Percentiles rank a stretch among this genome's conserved stretches.
Evolutionary conservation across 78 protist genomes (phyloP).

Genomic region (Dictyostelium brefeldianum): DNA sequence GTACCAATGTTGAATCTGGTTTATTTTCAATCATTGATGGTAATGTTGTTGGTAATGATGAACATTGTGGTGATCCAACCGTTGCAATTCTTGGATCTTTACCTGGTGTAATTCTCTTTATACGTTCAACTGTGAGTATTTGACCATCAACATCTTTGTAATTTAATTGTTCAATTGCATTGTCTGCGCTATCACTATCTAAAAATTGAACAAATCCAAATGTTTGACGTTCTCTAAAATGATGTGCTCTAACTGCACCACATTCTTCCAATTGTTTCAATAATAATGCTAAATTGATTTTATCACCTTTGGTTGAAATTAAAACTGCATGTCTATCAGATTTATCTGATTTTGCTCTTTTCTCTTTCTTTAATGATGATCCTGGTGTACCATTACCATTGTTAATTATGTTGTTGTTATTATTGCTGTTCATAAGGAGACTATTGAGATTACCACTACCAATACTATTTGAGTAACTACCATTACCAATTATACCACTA

Average conservation of each 20-base stretch:
- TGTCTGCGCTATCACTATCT: conserved; percentile 67
- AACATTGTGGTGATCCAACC: conserved; percentile 77
- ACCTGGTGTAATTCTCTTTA: conserved; percentile 74
- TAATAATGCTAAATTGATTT: conserved; percentile 49
- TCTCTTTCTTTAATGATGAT: conserved; percentile 37
- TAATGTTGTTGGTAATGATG: conserved; percentile 51
- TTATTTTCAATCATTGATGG: conserved; percentile 79
- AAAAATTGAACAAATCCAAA: conserved; percentile 84
- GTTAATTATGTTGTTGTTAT: background rate
- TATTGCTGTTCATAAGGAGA: background rate
- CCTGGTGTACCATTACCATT: background rate
- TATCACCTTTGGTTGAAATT: conserved; percentile 55
- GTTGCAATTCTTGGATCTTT: conserved; percentile 67
- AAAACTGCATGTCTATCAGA: conserved; percentile 78
- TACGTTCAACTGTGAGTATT: conserved; percentile 38
- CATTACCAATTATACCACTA: too few relatives aligned
- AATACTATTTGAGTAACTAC: too few relatives aligned
- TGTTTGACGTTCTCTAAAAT: conserved; percentile 78
- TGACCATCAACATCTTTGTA: conserved; percentile 67
- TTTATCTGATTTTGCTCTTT: conserved; percentile 53
- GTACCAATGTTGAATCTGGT: conserved; percentile 75
- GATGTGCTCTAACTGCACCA: conserved; percentile 80
- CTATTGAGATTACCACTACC: background rate
- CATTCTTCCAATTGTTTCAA: conserved; percentile 73
- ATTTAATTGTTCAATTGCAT: conserved; percentile 61